Conservation (phyloP, 2,329 filamentous ascomycete species). For the Aphanoascus verrucosus region DNA sequence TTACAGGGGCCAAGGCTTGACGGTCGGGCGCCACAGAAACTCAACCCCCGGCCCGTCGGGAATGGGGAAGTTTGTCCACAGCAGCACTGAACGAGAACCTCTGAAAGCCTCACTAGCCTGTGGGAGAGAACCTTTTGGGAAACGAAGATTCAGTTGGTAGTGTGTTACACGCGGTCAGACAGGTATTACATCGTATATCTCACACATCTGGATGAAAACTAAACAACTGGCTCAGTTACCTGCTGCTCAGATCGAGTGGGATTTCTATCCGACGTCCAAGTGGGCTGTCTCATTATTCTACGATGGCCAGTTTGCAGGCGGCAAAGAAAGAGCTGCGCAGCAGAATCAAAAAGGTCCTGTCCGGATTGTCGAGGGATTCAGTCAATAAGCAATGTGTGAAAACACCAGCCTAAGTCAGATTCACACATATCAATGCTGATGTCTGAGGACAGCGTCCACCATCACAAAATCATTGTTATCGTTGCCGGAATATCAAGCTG, state of each 20-base stretch:
- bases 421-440: conserved; percentile 19
- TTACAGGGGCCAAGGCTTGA: too few species aligned
- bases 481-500: conserved; percentile 63
- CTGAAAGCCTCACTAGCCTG: too few species aligned
- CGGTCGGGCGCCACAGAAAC: too few species aligned
- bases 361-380: conserved; percentile 50
- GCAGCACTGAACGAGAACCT: too few species aligned
- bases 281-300: not conserved
- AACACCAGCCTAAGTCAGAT: not conserved
- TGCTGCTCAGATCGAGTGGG: not conserved
- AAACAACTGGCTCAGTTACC: too few species aligned
- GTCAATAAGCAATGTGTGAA: conserved; percentile 59
- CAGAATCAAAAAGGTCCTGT: conserved; percentile 57
- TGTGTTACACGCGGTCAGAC: too few species aligned
- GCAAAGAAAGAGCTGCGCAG: conserved; percentile 68
- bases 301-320: conserved; percentile 43
- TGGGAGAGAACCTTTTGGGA: too few species aligned
- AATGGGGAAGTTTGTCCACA: too few species aligned
- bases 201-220: too few species aligned
- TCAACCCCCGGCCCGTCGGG: too few species aligned
- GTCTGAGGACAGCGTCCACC: conserved; percentile 44
- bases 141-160: too few species aligned
- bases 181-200: too few species aligned
- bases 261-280: not conserved
- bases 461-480: conserved; percentile 55